Conservation (phyloP, 371 early-diverging fungal species). For the Saksenaea vasiformis region DNA sequence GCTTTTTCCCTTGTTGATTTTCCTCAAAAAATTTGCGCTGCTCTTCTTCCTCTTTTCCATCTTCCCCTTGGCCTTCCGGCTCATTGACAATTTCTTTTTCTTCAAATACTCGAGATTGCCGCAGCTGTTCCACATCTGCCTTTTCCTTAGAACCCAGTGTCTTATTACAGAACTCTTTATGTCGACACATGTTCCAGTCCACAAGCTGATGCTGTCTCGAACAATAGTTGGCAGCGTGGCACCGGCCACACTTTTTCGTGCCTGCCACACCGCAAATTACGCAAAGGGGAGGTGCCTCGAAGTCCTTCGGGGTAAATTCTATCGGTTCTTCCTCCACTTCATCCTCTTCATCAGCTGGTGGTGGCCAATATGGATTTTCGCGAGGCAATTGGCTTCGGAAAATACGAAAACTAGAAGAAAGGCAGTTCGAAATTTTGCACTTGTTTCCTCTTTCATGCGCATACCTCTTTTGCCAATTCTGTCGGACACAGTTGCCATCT, state of each 20-base stretch:
- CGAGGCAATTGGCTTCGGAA: slow-evolving; percentile 86
- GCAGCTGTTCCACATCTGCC: slow-evolving; percentile 16
- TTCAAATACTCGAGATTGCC: slow-evolving; percentile 50
- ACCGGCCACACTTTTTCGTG: slow-evolving; percentile 77
- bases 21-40: slow-evolving; percentile 39
- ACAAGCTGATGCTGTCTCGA: slow-evolving; percentile 81
- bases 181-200: slow-evolving; percentile 81
- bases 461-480: slow-evolving; percentile 47
- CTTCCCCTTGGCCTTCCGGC: slow-evolving; percentile 57
- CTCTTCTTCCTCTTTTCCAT: slow-evolving; percentile 54
- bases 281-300: slow-evolving; percentile 36
- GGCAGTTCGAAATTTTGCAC: neutral
- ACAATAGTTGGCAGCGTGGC: slow-evolving; percentile 78
- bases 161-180: slow-evolving; percentile 69
- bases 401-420: slow-evolving; percentile 72
- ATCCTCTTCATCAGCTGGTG: slow-evolving; percentile 42
- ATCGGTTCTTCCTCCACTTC: slow-evolving; percentile 19
- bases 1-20: slow-evolving; percentile 29
- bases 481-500: slow-evolving; percentile 77
- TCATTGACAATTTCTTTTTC: slow-evolving; percentile 81
- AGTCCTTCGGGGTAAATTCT: slow-evolving; percentile 33
- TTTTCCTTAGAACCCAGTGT: slow-evolving; percentile 9
- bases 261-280: slow-evolving; percentile 80
- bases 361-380: slow-evolving; percentile 72
- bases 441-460: slow-evolving; percentile 42